Percentiles rank a stretch among this genome's conserved stretches.
Evolutionary conservation across 768 basidiomycete species (phyloP).

Genomic region (Xanthoconium stramineum): DNA sequence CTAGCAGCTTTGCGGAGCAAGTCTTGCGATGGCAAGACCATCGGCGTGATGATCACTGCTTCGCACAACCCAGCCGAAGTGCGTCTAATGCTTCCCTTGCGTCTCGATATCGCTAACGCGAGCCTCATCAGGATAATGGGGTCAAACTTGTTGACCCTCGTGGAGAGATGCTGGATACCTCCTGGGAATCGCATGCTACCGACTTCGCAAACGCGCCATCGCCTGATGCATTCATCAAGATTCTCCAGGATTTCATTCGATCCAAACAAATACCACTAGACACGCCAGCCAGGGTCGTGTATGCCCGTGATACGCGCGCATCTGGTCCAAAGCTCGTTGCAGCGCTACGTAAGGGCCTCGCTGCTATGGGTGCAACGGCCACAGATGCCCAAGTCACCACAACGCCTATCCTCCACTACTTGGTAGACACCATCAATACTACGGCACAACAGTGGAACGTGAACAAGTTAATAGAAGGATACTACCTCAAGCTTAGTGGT

Average conservation of each 20-base stretch:
- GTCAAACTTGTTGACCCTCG: conserved; percentile 97
- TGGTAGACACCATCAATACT: conserved; percentile 88
- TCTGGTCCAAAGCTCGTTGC: conserved; percentile 74
- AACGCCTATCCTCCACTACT: conserved; percentile 94
- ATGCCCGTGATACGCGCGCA: conserved; percentile 90
- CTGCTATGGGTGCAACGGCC: conserved; percentile 62
- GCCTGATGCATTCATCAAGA: conserved; percentile 66
- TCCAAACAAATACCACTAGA: conserved; percentile 71
- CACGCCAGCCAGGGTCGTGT: conserved; percentile 79
- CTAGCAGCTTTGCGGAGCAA: conserved; percentile 90
- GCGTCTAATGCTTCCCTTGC: conserved; percentile 20
- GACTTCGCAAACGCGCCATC: conserved; percentile 78
- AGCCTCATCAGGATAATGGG: conserved; percentile 79
- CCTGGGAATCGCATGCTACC: conserved; percentile 92
- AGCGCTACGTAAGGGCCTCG: conserved; percentile 80
- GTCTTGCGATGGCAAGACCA: conserved; percentile 83
- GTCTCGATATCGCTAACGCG: neutral
- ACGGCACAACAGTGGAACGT: conserved; percentile 78
- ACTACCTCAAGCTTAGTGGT: conserved; percentile 73
- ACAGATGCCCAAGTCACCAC: conserved; percentile 84
- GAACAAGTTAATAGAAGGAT: conserved; percentile 76
- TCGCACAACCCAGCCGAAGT: conserved; percentile 99
- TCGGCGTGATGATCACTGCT: conserved; percentile 99
- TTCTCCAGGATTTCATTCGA: conserved; percentile 60
- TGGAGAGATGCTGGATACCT: conserved; percentile 94